Conservation (phyloP, 1,284 basidiomycete genomes). For the Porodaedalea pini region DNA sequence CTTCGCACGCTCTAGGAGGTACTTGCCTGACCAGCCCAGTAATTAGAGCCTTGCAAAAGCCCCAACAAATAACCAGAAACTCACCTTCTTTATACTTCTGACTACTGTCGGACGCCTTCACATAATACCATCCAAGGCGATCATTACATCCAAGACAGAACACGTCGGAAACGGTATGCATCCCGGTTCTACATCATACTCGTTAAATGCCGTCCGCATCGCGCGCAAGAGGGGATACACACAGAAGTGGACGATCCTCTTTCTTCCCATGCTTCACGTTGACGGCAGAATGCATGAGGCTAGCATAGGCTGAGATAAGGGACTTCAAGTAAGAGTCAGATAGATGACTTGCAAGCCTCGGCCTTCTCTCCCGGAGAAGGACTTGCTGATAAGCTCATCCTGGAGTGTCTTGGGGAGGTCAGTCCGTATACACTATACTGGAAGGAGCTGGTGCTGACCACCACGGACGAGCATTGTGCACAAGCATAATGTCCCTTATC, state of each 20-base stretch:
- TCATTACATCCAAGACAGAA: conserved; percentile 77
- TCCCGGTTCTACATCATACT: conserved; percentile 59
- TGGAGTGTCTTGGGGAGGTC: conserved; percentile 57
- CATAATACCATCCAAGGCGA: conserved; percentile 80
- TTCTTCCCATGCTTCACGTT: conserved; percentile 72
- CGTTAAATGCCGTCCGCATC: neutral
- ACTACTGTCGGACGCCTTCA: conserved; percentile 70
- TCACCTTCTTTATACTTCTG: conserved; percentile 89
- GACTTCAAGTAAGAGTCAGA: neutral
- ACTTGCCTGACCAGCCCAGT: conserved; percentile 57
- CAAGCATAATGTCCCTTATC: conserved; percentile 23
- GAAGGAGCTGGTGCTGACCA: conserved; percentile 8
- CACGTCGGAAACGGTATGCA: conserved; percentile 79
- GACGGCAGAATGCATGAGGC: conserved; percentile 73
- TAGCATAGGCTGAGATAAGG: conserved; percentile 28
- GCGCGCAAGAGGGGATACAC: conserved; percentile 25
- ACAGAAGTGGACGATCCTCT: conserved; percentile 78
- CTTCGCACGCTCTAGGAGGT: conserved; percentile 77
- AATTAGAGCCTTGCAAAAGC: neutral
- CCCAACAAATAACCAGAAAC: conserved; percentile 20
- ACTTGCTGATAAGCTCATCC: conserved; percentile 82
- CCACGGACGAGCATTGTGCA: conserved; percentile 22
- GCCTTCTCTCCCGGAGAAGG: conserved; percentile 82
- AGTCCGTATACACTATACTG: neutral
- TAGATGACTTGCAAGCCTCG: conserved; percentile 64